Base-by-base conservation (phyloP, 768 basidiomycete genomes). In the Boletus vinaceobasis region DNA sequence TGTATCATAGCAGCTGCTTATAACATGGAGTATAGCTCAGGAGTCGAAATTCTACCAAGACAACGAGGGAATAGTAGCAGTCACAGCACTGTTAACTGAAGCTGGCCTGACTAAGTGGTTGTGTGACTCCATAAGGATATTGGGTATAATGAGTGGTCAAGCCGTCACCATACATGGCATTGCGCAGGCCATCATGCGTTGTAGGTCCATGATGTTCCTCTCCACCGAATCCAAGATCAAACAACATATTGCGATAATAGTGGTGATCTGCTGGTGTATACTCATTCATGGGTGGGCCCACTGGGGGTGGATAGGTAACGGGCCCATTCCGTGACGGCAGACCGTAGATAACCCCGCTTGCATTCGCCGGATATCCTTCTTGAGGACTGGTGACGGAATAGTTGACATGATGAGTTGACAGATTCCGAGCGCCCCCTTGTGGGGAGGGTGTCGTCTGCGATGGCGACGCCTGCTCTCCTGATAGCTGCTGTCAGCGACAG, bases 221-320 rank as follows among this genome's bases (percentile, higher is more conserved):
- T 38, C 65, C 83, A 19, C 83, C 83, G 59, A 84, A 85, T 21
- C 88, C 87, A 15, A 88, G 79, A 59, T 90, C 87, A 43, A 84
- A 71, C 60, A 87, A 82, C 86, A 90, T 89, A 55, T 81, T 82
- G 60, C 82, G 81, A 78, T 83, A 88, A 68, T 90, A 90, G 50
- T 81, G 75, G 11, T 79, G 79, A 65, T 90, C 88, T n/a, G 77
- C 75, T 59, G 84, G 13, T 23, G 68, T 69, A 40, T 69, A 68
- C 11, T 31, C 54, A 14, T 54, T 44, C 27, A 69, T 43, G 7
- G 55, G 48, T 29, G 63, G 57, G 7, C 78, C 77, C 46, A 79
- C 74, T 35, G 74, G 73, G 29, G 55, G 55, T 44, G 60, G 46
- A 56, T 64, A 62, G 36, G 60, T 19, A 32, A 61, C 19, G n/a